phyloP scores from a whole-genome alignment of 2,329 filamentous ascomycete species.

The Pseudonectria buxi region DNA sequence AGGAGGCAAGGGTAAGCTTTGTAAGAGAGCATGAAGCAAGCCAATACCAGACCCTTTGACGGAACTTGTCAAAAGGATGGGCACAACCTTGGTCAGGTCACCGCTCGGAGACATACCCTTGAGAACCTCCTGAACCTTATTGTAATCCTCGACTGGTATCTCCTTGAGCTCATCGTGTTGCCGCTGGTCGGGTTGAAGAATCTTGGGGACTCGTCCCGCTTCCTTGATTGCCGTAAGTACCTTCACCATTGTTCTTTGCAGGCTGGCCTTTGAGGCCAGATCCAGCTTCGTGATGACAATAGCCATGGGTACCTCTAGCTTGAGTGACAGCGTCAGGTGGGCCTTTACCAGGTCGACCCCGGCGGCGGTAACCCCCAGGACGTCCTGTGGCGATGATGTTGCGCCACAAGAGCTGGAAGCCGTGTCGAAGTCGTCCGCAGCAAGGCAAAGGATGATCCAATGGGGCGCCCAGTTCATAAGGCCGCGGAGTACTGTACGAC shows the following conservation, averaged over 20 bases:
- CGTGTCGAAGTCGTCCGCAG: constrained; percentile 63
- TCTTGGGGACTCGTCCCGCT: constrained; percentile 64
- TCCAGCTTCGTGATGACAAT: constrained; percentile 90
- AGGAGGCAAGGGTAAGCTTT: constrained; percentile 63
- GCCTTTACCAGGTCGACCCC: constrained; percentile 68
- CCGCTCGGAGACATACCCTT: constrained; percentile 39
- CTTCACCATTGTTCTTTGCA: constrained; percentile 65
- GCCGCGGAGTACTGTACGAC: constrained; percentile 80
- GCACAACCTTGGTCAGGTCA: constrained; percentile 52
- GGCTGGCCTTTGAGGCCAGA: constrained; percentile 63
- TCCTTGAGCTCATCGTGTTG: constrained; percentile 45
- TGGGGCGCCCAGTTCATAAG: constrained; percentile 95
- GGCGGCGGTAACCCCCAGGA: constrained; percentile 41
- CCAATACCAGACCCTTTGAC: constrained; percentile 78
- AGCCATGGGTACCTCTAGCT: constrained; percentile 68
- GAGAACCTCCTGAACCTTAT: constrained; percentile 52
- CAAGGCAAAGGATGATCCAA: constrained; percentile 84
- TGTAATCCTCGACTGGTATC: constrained; percentile 49
- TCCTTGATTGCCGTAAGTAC: constrained; percentile 73
- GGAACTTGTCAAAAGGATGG: constrained; percentile 81
- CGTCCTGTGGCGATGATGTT: constrained; percentile 44
- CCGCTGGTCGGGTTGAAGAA: constrained; percentile 56
- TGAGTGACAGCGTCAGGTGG: constrained; percentile 79
- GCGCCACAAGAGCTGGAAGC: constrained; percentile 26
- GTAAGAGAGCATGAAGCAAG: constrained; percentile 73